These are phyloP conservation scores for Sporothrix protearum DNA, from an alignment of 2,329 filamentous ascomycete species.

Conservation along the genomic window DNA sequence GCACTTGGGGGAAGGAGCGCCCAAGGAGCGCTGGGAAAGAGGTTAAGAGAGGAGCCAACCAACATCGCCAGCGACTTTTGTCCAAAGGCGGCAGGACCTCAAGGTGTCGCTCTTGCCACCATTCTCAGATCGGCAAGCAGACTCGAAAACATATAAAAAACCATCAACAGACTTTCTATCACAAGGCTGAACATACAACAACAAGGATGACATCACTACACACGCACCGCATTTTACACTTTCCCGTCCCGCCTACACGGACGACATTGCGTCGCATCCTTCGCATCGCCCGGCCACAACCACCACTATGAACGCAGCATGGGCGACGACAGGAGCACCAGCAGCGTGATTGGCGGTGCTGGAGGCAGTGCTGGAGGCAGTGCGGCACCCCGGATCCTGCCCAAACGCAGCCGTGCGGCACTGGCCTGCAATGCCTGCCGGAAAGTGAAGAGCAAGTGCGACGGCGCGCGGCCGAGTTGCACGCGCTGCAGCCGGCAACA, in stretches of 20 bases:
- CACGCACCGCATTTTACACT: background rate
- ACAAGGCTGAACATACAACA: background rate
- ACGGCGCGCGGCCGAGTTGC: conserved; percentile 25
- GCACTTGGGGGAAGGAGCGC: background rate
- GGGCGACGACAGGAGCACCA: conserved; percentile 5
- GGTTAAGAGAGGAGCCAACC: background rate
- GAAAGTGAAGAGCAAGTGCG: conserved; percentile 27
- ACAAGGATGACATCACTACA: background rate
- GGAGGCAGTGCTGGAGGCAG: background rate
- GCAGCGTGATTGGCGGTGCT: background rate
- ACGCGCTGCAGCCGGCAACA: conserved; percentile 23
- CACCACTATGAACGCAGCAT: background rate
- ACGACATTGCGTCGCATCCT: background rate
- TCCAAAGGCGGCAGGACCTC: background rate
- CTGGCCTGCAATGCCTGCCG: conserved; percentile 26
- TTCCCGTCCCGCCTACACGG: background rate
- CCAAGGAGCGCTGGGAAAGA: background rate
- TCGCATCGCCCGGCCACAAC: background rate
- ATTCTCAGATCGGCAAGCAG: background rate
- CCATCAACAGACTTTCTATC: background rate
- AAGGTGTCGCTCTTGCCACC: background rate
- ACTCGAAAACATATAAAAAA: background rate
- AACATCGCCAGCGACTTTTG: background rate
- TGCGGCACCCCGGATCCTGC: conserved; percentile 17
- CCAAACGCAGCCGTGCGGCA: conserved; percentile 22